Percentiles rank a stretch among this genome's conserved stretches.
These are phyloP conservation scores for Sordariomycetes sp. DNA, from an alignment of 2,329 filamentous ascomycete genomes.

Conservation along the genomic window DNA sequence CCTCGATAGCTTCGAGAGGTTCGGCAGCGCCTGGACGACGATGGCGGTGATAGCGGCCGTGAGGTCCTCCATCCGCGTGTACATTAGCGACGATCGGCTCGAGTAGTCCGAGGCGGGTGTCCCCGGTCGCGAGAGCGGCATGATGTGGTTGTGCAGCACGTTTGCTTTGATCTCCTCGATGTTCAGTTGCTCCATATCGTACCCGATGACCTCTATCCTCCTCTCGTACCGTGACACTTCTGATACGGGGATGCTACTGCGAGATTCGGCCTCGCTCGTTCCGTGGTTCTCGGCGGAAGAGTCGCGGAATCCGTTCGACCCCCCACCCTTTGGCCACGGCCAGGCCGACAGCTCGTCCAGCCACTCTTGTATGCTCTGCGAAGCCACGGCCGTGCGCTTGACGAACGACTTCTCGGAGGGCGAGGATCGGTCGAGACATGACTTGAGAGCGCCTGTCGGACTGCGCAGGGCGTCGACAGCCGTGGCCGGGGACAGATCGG, in stretches of 20 bases:
- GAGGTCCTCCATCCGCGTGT: conserved; percentile 62
- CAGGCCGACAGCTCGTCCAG: conserved; percentile 56
- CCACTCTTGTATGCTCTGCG: conserved; percentile 64
- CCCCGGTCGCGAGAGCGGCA: conserved; percentile 33
- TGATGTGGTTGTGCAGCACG: conserved; percentile 71
- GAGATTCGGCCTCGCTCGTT: conserved; percentile 13
- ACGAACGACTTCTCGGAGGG: conserved; percentile 60
- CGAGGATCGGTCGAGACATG: conserved; percentile 53
- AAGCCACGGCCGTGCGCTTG: conserved; percentile 57
- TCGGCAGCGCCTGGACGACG: conserved; percentile 78
- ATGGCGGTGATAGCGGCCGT: conserved; percentile 86
- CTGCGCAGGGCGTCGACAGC: conserved; percentile 49
- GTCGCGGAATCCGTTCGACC: conserved; percentile 41
- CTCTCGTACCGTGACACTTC: conserved; percentile 59
- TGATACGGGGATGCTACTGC: conserved; percentile 58
- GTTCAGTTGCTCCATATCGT: conserved; percentile 58
- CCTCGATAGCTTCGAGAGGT: conserved; percentile 60
- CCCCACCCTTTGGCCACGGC: conserved; percentile 41
- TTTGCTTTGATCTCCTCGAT: conserved; percentile 85
- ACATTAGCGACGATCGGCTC: conserved; percentile 20
- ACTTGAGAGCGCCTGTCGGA: conserved; percentile 39
- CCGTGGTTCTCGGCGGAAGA: conserved; percentile 1
- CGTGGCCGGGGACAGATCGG: conserved; percentile 48
- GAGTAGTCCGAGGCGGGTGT: conserved; percentile 30
- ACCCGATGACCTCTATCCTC: conserved; percentile 63